phyloP scores from a whole-genome alignment of 2,329 filamentous ascomycete genomes.

The Xylariaceae sp. region DNA sequence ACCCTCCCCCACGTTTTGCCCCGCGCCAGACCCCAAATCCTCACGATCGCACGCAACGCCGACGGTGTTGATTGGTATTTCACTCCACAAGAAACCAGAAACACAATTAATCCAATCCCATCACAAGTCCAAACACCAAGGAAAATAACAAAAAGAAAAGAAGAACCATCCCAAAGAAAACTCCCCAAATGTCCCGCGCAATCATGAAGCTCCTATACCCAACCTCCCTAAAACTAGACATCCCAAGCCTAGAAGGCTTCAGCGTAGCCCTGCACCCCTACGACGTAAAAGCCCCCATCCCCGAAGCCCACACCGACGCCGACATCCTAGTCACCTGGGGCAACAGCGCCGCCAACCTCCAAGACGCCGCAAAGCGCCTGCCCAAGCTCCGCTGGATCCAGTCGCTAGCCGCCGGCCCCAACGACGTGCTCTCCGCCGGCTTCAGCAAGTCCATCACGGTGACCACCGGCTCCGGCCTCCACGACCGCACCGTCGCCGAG shows the following conservation, averaged over 20 bases:
- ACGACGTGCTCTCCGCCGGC: conserved; percentile 59
- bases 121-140: too few species aligned
- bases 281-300: conserved; percentile 53
- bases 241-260: conserved; percentile 54
- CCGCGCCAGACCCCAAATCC: conserved; percentile 11
- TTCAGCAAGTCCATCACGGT: conserved; percentile 50
- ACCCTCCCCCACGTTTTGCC: neutral
- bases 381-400: conserved; percentile 62
- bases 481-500: conserved; percentile 62
- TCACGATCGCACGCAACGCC: neutral
- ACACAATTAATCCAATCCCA: too few species aligned
- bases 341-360: conserved; percentile 56
- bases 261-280: conserved; percentile 55
- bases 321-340: conserved; percentile 59
- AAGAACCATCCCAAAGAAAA: neutral
- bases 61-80: too few species aligned
- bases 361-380: conserved; percentile 52
- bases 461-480: conserved; percentile 59
- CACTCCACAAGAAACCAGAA: too few species aligned
- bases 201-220: conserved; percentile 64
- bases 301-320: conserved; percentile 55
- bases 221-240: conserved; percentile 56
- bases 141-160: neutral
- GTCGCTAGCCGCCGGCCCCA: conserved; percentile 61
- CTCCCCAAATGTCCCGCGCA: neutral